Conservation (phyloP, 2,329 filamentous ascomycete genomes). For the Aspergillus fructus region DNA sequence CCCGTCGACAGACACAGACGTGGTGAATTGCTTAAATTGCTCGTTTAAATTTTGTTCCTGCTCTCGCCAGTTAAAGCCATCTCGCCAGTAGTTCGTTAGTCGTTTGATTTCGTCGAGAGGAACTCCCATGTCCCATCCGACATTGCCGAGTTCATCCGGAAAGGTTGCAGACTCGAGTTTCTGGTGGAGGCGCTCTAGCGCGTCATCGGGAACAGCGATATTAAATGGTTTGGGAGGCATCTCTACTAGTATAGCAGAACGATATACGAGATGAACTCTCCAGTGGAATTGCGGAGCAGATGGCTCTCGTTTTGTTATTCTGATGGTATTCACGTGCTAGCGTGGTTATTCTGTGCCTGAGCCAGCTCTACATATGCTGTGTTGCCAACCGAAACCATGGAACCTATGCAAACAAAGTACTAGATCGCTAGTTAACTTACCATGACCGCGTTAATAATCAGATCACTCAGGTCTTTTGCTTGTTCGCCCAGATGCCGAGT, state of each 20-base stretch:
- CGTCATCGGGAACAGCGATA: constrained; percentile 53
- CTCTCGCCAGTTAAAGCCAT: constrained; percentile 60
- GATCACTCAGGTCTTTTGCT: neutral
- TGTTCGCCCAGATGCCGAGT: neutral
- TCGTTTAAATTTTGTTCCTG: constrained; percentile 60
- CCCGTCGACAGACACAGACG: constrained; percentile 54
- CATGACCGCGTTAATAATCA: neutral
- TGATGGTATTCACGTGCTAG: neutral
- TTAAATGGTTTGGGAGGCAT: constrained; percentile 39
- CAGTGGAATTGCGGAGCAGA: neutral
- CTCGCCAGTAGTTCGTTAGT: constrained; percentile 58
- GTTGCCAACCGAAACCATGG: neutral
- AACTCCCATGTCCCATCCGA: constrained; percentile 59
- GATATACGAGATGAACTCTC: neutral
- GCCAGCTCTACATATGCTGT: neutral
- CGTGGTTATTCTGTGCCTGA: neutral
- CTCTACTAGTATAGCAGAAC: neutral
- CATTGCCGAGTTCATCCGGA: constrained; percentile 56
- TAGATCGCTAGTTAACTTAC: neutral
- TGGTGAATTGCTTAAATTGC: constrained; percentile 58
- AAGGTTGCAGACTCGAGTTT: constrained; percentile 57
- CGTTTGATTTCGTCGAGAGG: constrained; percentile 61
- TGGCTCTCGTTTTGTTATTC: neutral
- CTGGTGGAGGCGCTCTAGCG: constrained; percentile 54
- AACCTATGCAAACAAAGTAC: neutral